Conservation (phyloP, 768 basidiomycete genomes). For the Porphyrellus cyaneotinctus region DNA sequence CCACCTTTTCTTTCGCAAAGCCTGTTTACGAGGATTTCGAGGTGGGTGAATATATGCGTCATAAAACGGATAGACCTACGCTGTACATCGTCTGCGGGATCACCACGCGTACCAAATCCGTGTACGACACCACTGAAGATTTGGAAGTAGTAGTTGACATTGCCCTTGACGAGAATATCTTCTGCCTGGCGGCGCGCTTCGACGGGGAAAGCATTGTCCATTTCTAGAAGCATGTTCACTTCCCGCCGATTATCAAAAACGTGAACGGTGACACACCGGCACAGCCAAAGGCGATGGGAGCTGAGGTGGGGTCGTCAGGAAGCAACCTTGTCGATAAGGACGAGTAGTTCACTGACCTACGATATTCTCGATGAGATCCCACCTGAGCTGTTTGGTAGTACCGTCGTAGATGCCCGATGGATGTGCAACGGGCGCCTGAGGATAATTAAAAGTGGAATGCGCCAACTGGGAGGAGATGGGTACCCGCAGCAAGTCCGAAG, state of each 20-base stretch:
- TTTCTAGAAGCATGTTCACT: slow-evolving; percentile 34
- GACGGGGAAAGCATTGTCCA: slow-evolving; percentile 50
- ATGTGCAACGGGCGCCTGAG: slow-evolving; percentile 53
- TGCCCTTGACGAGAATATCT: slow-evolving; percentile 48
- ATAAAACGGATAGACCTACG: slow-evolving; percentile 8
- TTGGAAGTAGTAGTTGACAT: slow-evolving; percentile 54
- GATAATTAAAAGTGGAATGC: background rate
- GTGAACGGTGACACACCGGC: slow-evolving; percentile 38
- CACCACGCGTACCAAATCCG: slow-evolving; percentile 34
- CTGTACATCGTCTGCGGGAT: slow-evolving; percentile 25
- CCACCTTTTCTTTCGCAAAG: slow-evolving; percentile 61
- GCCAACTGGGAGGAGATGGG: background rate
- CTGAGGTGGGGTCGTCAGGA: slow-evolving; percentile 27
- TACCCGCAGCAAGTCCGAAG: slow-evolving; percentile 43
- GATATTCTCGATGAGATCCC: slow-evolving; percentile 44
- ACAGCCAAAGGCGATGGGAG: slow-evolving; percentile 51
- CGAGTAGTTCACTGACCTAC: slow-evolving; percentile 38
- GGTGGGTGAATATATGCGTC: background rate
- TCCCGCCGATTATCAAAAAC: background rate
- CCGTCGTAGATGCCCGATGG: slow-evolving; percentile 33
- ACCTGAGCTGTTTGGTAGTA: slow-evolving; percentile 33
- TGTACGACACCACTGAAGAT: slow-evolving; percentile 46
- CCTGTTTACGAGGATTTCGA: slow-evolving; percentile 30
- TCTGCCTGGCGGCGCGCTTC: slow-evolving; percentile 53
- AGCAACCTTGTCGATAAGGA: background rate